These are phyloP conservation scores for Pseudopediastrum boryanum DNA, from an alignment of 139 green algal genomes.

Conservation along the genomic window DNA sequence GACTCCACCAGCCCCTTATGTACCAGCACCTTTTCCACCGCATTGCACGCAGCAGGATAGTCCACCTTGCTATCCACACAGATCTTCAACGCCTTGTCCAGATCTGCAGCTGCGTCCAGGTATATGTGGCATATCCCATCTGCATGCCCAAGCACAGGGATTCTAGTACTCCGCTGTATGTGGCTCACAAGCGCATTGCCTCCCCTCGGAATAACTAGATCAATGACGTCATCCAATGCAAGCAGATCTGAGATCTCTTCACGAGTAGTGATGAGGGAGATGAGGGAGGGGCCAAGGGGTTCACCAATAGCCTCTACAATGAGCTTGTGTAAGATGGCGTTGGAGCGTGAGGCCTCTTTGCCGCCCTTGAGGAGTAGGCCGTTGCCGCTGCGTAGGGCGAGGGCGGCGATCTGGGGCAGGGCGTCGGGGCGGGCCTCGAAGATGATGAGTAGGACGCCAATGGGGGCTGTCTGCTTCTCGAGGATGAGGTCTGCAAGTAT, in stretches of 20 bases:
- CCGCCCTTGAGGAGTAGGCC: constrained; percentile 96
- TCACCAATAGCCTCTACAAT: constrained; percentile 47
- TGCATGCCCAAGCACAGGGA: constrained; percentile 97
- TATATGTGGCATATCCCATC: constrained; percentile 99
- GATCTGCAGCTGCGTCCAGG: constrained; percentile 80
- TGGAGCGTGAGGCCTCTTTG: constrained; percentile 91
- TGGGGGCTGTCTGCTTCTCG: constrained; percentile 90
- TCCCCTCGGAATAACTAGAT: constrained; percentile 96
- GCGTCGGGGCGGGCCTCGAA: constrained; percentile 98
- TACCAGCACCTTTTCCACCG: constrained; percentile 87
- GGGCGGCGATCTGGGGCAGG: constrained; percentile 90
- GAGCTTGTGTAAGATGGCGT: constrained; percentile 79
- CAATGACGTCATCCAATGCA: constrained; percentile 91
- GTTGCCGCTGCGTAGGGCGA: constrained; percentile 79
- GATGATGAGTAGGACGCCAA: constrained; percentile 99
- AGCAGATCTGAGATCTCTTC: constrained; percentile 95
- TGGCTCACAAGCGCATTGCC: constrained; percentile 73
- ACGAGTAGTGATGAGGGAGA: constrained; percentile 86
- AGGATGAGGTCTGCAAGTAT: constrained; percentile 74
- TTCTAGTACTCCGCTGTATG: constrained; percentile 87
- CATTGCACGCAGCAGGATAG: constrained; percentile 99
- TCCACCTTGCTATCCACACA: constrained; percentile 92
- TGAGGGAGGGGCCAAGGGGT: constrained; percentile 68
- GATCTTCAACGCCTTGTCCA: constrained; percentile 57
- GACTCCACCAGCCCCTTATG: constrained; percentile 61